Conservation (phyloP, 208 protist species). For the Trichomonas vaginalis region DNA sequence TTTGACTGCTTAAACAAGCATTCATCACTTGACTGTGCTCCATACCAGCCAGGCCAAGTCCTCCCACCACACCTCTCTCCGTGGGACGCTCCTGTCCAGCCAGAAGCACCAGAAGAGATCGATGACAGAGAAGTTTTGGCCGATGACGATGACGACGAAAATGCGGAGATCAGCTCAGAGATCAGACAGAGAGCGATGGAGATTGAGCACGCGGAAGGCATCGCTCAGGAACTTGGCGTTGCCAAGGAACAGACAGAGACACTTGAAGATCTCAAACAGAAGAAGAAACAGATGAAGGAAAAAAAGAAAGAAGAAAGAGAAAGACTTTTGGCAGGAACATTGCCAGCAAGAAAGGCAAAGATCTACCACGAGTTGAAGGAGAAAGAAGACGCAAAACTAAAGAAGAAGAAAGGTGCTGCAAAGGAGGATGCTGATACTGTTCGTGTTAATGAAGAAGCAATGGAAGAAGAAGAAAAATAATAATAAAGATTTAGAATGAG, state of each 20-base stretch:
- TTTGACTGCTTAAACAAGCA: not conserved
- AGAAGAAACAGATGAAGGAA: not conserved
- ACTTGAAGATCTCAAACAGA: not conserved
- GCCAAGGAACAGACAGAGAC: not conserved
- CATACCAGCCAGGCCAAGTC: not conserved
- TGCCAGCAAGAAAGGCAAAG: not conserved
- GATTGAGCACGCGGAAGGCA: not conserved
- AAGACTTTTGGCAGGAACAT: not conserved
- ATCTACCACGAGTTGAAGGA: not conserved
- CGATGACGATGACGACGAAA: not conserved
- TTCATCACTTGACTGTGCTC: not conserved
- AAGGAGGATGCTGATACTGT: not conserved
- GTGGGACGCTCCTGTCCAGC: not conserved
- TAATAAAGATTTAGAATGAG: not conserved
- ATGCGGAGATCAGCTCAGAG: not conserved
- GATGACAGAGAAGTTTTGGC: not conserved
- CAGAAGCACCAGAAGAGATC: not conserved
- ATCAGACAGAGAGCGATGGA: not conserved
- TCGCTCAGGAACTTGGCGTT: not conserved
- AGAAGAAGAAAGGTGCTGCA: not conserved
- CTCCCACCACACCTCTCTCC: not conserved
- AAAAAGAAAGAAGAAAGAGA: slow-evolving; percentile 14
- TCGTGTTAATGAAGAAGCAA: not conserved
- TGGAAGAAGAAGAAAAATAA: slow-evolving; percentile 4
- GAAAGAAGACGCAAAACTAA: not conserved